Conservation (phyloP, 1,139 yeast genomes). For the Protomyces lactucae-debilis region DNA sequence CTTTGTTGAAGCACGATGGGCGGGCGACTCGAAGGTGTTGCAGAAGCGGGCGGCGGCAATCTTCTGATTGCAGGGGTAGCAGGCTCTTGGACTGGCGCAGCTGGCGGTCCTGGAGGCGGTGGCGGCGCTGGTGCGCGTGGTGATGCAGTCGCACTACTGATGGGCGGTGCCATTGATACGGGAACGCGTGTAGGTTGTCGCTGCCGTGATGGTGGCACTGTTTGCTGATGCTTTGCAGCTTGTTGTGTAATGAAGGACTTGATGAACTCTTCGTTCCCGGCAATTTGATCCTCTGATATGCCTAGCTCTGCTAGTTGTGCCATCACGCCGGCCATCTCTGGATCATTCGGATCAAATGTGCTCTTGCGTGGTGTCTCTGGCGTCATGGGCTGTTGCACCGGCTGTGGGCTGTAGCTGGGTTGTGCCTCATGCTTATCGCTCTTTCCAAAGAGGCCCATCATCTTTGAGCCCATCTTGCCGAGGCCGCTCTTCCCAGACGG, state of each 20-base stretch:
- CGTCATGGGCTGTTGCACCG: slow-evolving; percentile 37
- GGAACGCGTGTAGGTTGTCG: not conserved
- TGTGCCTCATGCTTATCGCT: slow-evolving; percentile 54
- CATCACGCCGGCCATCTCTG: slow-evolving; percentile 77
- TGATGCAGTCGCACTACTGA: slow-evolving; percentile 10
- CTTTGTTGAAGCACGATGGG: not conserved
- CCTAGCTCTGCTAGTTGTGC: slow-evolving; percentile 72
- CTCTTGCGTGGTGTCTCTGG: not conserved
- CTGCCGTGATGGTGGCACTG: slow-evolving; percentile 48
- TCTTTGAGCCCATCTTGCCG: slow-evolving; percentile 18
- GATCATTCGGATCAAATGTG: slow-evolving; percentile 44
- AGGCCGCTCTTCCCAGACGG: slow-evolving; percentile 5
- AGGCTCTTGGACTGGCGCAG: slow-evolving; percentile 8
- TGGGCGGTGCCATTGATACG: not conserved
- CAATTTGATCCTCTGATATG: slow-evolving; percentile 83
- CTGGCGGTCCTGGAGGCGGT: slow-evolving; percentile 35
- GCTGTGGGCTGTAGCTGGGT: slow-evolving; percentile 32
- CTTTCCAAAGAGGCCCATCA: slow-evolving; percentile 22
- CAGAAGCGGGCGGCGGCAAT: slow-evolving; percentile 1
- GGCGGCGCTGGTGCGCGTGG: slow-evolving; percentile 33
- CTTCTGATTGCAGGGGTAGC: not conserved
- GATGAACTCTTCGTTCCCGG: slow-evolving; percentile 54
- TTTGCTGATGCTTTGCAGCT: slow-evolving; percentile 78
- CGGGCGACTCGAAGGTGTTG: not conserved
- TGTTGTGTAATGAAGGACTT: slow-evolving; percentile 54